Evolutionary conservation across 495 filamentous ascomycete species (phyloP).

Genomic region (Polyplosphaeria fusca): DNA sequence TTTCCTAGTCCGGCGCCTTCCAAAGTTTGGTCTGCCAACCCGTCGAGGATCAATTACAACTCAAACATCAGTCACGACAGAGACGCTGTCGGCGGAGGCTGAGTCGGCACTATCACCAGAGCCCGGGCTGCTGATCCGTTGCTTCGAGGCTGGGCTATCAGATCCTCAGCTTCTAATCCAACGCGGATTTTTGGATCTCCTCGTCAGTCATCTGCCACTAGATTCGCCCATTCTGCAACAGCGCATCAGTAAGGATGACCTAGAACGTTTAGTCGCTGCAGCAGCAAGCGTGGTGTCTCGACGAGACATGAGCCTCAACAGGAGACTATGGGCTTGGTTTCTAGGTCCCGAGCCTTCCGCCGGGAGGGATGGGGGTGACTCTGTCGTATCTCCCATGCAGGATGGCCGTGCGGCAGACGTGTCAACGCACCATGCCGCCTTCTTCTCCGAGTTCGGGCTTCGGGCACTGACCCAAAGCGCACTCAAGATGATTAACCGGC

Average conservation of each 20-base stretch:
- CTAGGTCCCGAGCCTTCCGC: constrained; percentile 71
- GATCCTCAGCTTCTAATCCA: constrained; percentile 91
- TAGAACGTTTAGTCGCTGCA: constrained; percentile 75
- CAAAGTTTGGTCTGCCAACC: constrained; percentile 56
- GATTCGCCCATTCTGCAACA: constrained; percentile 77
- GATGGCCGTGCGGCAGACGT: constrained; percentile 48
- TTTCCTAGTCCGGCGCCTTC: constrained; percentile 75
- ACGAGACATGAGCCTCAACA: constrained; percentile 93
- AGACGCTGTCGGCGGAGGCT: constrained; percentile 47
- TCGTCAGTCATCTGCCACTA: constrained; percentile 89
- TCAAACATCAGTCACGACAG: constrained; percentile 31
- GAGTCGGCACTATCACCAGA: constrained; percentile 83
- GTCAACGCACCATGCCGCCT: constrained; percentile 52
- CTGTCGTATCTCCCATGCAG: constrained; percentile 48
- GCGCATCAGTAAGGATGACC: constrained; percentile 64
- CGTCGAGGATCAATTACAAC: constrained; percentile 13
- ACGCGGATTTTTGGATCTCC: constrained; percentile 85
- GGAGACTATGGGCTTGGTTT: constrained; percentile 94
- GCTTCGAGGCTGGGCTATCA: constrained; percentile 82
- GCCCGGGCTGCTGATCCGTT: constrained; percentile 83
- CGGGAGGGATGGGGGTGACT: constrained; percentile 44
- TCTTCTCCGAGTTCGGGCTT: constrained; percentile 78
- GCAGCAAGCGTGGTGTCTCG: constrained; percentile 80
- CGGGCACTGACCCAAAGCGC: constrained; percentile 70
- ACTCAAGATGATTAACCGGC: constrained; percentile 66